Evolutionary conservation across 805 yeast genomes (phyloP), one percentile per base, ranked within the genome.

Genomic region (Candida piceae): DNA sequence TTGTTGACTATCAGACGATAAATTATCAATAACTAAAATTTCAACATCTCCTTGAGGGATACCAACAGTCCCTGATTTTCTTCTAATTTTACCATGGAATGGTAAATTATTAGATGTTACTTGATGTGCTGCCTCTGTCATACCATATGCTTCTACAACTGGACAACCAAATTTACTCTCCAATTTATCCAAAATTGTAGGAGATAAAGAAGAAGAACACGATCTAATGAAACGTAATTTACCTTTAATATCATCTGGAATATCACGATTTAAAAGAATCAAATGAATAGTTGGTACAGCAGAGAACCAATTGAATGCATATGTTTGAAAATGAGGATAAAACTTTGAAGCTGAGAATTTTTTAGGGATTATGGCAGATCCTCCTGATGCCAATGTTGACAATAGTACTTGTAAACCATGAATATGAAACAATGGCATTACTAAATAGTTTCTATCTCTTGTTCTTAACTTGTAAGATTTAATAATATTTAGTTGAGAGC

Each of bases 81-180:
- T 67, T 42, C 68, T 57, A 11, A 79, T 81, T 9, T 82, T 79
- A 12, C 51, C 51, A 28, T 42, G 48, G 17, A 48, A 42, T 25
- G 85, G 84, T 29, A 80, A 58, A 45, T 74, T 70, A 57, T 81
- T 81, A 3, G 87, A 79, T 9, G 84, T 76, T 80, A 81, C 82
- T 57, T 81, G 87, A 56, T 81, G 88, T n/a, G 84, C 70, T 1
- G 85, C 85, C 53, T 81, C 89, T 2, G 88, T 81, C 86, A 81
- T 80, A 4, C 87, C 88, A 52, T 81, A 81, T 0, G 88, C 88
- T 55, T 81, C 89, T 12, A 80, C 53, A 0, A 81, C 87, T 1
- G 87, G 87, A 0, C 84, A 81, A 7, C 70, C 61, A 55, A 81
- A 75, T 21, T 68, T 64, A 32, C 60, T 41, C 48, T 81, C 88